phyloP scores from a whole-genome alignment of 352 stramenopile genomes.

The Plasmopara muralis region DNA sequence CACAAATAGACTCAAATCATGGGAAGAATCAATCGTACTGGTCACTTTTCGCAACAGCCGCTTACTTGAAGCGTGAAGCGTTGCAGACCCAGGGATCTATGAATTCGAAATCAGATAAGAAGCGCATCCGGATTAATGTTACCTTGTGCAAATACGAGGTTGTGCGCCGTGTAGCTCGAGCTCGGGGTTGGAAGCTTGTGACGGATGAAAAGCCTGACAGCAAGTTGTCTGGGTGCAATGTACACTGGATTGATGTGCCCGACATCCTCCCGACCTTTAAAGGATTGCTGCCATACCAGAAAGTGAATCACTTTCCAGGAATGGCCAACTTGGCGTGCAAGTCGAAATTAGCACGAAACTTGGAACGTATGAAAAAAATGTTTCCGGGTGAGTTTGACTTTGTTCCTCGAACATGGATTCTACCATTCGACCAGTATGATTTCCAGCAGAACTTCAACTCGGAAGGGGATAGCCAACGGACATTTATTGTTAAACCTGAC shows the following conservation, averaged over 20 bases:
- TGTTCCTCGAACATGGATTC: constrained; percentile 93
- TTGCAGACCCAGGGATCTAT: too few species aligned
- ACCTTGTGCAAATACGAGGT: constrained; percentile 78
- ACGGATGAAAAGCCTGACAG: constrained; percentile 67
- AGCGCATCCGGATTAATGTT: constrained; percentile 60
- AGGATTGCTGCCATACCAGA: constrained; percentile 87
- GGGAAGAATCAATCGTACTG: too few species aligned
- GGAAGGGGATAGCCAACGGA: constrained; percentile 82
- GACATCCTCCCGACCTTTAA: constrained; percentile 89
- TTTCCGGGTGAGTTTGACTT: constrained; percentile 93
- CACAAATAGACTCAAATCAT: too few species aligned
- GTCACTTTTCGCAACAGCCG: too few species aligned
- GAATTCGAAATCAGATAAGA: constrained; percentile 28
- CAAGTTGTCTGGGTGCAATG: constrained; percentile 71
- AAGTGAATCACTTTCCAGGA: constrained; percentile 94
- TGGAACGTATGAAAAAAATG: constrained; percentile 93
- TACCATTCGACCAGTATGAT: constrained; percentile 91
- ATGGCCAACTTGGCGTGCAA: constrained; percentile 95
- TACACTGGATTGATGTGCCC: constrained; percentile 94
- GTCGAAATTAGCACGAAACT: constrained; percentile 91
- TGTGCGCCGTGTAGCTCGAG: constrained; percentile 66
- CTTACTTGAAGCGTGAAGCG: too few species aligned
- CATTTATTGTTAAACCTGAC: constrained; percentile 95
- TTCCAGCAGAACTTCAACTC: constrained; percentile 90
- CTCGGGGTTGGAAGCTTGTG: constrained; percentile 68